These are phyloP conservation scores for Sarcodon aspratus DNA, from an alignment of 768 basidiomycete genomes.

Conservation along the genomic window DNA sequence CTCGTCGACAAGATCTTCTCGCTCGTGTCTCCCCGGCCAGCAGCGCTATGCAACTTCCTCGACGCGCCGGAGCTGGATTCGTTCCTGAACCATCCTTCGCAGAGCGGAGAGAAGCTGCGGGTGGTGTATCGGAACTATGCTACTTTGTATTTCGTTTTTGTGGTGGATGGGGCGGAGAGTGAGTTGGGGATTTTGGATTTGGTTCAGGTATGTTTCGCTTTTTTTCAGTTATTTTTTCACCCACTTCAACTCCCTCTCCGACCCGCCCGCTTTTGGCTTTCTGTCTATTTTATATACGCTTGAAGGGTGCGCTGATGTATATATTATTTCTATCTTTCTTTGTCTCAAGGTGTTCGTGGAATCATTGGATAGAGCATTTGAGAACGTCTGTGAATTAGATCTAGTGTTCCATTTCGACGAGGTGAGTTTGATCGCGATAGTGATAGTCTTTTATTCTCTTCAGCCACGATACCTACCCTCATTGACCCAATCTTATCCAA, in stretches of 20 bases:
- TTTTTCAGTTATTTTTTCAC: not conserved
- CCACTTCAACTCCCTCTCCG: too few relatives aligned
- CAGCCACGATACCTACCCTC: not conserved
- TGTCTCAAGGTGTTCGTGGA: constrained; percentile 87
- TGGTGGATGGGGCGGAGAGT: constrained; percentile 93
- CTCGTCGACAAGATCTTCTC: constrained; percentile 86
- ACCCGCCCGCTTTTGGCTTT: too few relatives aligned
- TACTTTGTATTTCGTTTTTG: constrained; percentile 93
- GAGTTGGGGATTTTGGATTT: constrained; percentile 93
- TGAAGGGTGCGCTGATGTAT: not conserved
- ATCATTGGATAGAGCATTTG: constrained; percentile 88
- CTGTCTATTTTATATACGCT: not conserved
- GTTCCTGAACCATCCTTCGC: constrained; percentile 44
- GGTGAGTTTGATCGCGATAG: constrained; percentile 29
- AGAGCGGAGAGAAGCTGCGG: constrained; percentile 52
- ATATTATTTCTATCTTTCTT: not conserved
- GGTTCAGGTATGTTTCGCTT: constrained; percentile 63
- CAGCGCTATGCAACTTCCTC: constrained; percentile 88
- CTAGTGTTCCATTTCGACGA: constrained; percentile 99
- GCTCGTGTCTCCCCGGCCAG: constrained; percentile 71
- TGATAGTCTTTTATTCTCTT: not conserved
- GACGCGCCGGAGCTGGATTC: constrained; percentile 83
- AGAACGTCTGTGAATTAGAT: constrained; percentile 97
- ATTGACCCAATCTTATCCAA: constrained; percentile 16
- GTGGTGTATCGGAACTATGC: constrained; percentile 96